These are phyloP conservation scores for Vitis labrusca DNA, from an alignment of 164 flowering plant species.

Conservation along the genomic window DNA sequence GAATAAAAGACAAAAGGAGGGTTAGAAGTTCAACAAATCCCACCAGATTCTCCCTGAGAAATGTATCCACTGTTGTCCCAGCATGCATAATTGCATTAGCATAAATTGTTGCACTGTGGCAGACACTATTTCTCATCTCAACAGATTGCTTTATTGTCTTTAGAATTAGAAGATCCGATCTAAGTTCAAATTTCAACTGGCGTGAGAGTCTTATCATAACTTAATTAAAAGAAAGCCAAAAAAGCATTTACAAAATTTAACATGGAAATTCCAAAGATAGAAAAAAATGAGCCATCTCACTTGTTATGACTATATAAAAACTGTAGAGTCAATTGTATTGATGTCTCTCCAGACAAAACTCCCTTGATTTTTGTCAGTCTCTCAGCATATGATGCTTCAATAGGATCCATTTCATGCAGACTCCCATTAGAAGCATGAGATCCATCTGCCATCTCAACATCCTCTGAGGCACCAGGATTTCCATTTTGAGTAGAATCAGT, in stretches of 20 bases:
- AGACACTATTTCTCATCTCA: slow-evolving; percentile 95
- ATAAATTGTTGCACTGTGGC: slow-evolving; percentile 95
- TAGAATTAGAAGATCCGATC: slow-evolving; percentile 86
- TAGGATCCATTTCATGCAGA: slow-evolving; percentile 42
- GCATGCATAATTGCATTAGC: slow-evolving; percentile 98
- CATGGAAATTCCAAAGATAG: not conserved
- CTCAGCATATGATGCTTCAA: slow-evolving; percentile 59
- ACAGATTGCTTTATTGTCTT: slow-evolving; percentile 95
- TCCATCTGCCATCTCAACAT: slow-evolving; percentile 69
- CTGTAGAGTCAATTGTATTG: slow-evolving; percentile 85
- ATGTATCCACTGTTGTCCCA: slow-evolving; percentile 94
- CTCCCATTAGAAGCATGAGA: slow-evolving; percentile 31
- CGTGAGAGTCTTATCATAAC: not conserved
- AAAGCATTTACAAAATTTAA: not conserved
- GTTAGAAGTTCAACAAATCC: not conserved
- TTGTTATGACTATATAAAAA: slow-evolving; percentile 88
- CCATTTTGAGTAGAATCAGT: slow-evolving; percentile 41
- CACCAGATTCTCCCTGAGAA: slow-evolving; percentile 89
- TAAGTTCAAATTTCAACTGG: slow-evolving; percentile 23
- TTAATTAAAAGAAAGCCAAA: not conserved
- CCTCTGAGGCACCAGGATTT: slow-evolving; percentile 42
- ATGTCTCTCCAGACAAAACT: slow-evolving; percentile 86
- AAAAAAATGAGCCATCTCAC: slow-evolving; percentile 30
- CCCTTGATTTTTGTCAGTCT: slow-evolving; percentile 68
- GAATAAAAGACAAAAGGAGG: not conserved